Percentiles rank a stretch among this genome's conserved stretches.
These are phyloP conservation scores for Neonectria coccinea DNA, from an alignment of 2,329 filamentous ascomycete species.

Conservation along the genomic window DNA sequence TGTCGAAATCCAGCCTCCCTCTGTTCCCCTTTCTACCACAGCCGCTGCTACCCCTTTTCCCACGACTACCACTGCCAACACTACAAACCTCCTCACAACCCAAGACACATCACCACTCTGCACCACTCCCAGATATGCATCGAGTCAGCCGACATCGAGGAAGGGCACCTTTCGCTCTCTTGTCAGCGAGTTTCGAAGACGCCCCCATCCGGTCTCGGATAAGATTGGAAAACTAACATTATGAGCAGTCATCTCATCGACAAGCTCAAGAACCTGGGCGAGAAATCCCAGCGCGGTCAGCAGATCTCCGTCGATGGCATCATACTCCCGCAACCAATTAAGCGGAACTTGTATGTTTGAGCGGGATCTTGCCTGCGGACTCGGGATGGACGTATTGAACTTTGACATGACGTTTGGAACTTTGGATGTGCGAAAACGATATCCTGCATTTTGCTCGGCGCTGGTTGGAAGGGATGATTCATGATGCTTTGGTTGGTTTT, in stretches of 20 bases:
- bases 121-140: conserved; percentile 19
- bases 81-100: conserved; percentile 8
- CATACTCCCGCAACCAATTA: conserved; percentile 58
- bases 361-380: background rate
- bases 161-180: conserved; percentile 40
- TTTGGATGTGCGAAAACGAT: conserved; percentile 28
- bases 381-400: background rate
- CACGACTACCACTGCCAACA: conserved; percentile 9
- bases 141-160: conserved; percentile 35
- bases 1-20: conserved; percentile 41
- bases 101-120: background rate
- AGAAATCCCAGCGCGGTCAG: conserved; percentile 50
- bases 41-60: conserved; percentile 1
- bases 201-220: conserved; percentile 44
- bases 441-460: conserved; percentile 36
- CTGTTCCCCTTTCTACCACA: conserved; percentile 25
- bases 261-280: conserved; percentile 62
- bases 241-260: conserved; percentile 64
- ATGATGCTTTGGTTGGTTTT: background rate
- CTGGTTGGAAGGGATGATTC: conserved; percentile 21
- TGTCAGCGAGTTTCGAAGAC: conserved; percentile 44
- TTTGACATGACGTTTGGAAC: conserved; percentile 15
- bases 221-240: conserved; percentile 49
- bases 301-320: conserved; percentile 49
- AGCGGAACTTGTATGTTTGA: conserved; percentile 51